Base-by-base conservation (phyloP, 805 yeast species). In the Ogataea ramenticola region DNA sequence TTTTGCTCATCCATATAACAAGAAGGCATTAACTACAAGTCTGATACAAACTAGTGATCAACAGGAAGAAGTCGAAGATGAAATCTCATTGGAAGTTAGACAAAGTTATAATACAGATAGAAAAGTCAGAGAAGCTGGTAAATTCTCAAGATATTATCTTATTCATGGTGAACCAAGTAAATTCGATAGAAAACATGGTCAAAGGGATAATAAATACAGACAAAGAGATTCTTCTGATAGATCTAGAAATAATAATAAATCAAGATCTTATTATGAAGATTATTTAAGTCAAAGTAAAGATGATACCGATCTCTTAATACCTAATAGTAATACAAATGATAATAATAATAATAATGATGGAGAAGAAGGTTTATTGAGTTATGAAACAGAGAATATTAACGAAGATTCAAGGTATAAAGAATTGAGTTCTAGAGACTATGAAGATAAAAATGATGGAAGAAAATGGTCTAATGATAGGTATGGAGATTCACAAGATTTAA, bases 161-260 rank as follows among this genome's bases (percentile, higher is more conserved):
- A 56, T 79, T 16, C 82, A 83, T 50, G 91, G 91, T 3, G 89
- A 80, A 55, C 91, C 89, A 40, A 49, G 58, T 43, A 51, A 58
- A 46, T 32, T 47, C 30, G 43, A 32, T 36, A 42, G 35, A 14
- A 9, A 54, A 52, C 36, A 45, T 44, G 35, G 36, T 42, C 22
- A 36, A 35, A 30, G 24, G 12, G 21, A 43, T n/a, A 19, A 36
- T n/a, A 45, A 42, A 5, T 17, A 27, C 14, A 36, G 36, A n/a
- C 20, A 35, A 19, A 26, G 40, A 10, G 39, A 27, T 27, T n/a
- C 14, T 27, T 7, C 27, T 16, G 27, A 17, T 4, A 35, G 33
- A 30, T 16, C 12, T 11, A 12, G 4, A 24, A 6, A 24, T 10
- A 24, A 24, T 7, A 7, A 6, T 4, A 24, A 24, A 12, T n/a